Conservation (phyloP, 2,329 filamentous ascomycete species). For the Claviceps lovelessii region DNA sequence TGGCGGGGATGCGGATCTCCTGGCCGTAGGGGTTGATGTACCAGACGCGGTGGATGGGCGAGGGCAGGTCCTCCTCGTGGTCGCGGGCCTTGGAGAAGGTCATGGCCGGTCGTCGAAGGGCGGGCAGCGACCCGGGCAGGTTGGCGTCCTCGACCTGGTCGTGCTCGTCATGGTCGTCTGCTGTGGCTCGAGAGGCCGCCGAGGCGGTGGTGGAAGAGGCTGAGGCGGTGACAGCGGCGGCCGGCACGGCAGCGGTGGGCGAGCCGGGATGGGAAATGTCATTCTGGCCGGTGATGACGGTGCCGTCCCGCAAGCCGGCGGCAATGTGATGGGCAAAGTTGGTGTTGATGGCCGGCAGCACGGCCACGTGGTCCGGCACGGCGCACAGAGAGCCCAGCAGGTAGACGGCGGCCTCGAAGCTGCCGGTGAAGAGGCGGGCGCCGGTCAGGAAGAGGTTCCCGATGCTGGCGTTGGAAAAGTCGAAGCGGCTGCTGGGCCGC, state of each 20-base stretch:
- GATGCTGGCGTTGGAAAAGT: conserved; percentile 62
- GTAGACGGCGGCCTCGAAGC: conserved; percentile 85
- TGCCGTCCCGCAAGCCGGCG: conserved; percentile 62
- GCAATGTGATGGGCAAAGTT: conserved; percentile 95
- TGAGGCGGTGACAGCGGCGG: no score
- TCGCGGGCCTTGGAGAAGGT: conserved; percentile 58
- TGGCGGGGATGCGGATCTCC: conserved; percentile 74
- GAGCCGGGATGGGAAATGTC: conserved; percentile 74
- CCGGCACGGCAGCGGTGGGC: conserved; percentile 30
- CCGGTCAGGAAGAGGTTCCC: conserved; percentile 74
- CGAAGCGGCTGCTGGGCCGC: conserved; percentile 58
- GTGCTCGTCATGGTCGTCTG: conserved; percentile 27
- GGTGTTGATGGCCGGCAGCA: conserved; percentile 82
- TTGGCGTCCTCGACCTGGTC: conserved; percentile 67
- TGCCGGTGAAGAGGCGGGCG: conserved; percentile 78
- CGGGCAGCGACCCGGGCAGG: conserved; percentile 66
- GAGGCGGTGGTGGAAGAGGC: conserved; percentile 2
- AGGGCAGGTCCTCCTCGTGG: conserved; percentile 55
- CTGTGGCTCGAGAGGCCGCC: conserved; percentile 17
- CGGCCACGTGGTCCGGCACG: conserved; percentile 61
- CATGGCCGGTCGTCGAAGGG: conserved; percentile 67
- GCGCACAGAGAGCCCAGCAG: conserved; percentile 74
- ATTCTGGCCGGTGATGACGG: conserved; percentile 78
- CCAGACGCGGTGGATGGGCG: conserved; percentile 72
- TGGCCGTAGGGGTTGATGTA: conserved; percentile 99